Evolutionary conservation across 495 filamentous ascomycete genomes (phyloP).

Genomic region (Lineolata rhizophorae): DNA sequence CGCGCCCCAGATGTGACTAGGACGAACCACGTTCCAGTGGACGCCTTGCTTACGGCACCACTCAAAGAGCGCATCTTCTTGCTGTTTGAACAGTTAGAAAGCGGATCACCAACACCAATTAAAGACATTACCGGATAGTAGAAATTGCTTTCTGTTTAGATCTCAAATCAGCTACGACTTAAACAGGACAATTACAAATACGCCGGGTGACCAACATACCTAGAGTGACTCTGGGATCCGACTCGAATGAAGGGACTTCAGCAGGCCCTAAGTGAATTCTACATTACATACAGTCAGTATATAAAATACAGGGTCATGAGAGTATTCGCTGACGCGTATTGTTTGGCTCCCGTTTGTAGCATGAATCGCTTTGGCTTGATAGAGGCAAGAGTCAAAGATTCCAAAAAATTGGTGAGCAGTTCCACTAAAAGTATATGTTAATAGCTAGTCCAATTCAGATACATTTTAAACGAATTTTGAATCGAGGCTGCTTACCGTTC

Average conservation of each 20-base stretch:
- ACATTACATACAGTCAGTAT: slow-evolving; percentile 2
- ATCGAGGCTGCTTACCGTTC: slow-evolving; percentile 16
- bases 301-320: slow-evolving; percentile 1
- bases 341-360: slow-evolving; percentile 28
- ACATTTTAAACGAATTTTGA: no score
- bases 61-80: slow-evolving; percentile 23
- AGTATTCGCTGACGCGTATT: slow-evolving; percentile 19
- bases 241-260: slow-evolving; percentile 22
- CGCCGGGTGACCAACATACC: no score
- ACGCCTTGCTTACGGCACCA: slow-evolving; percentile 16
- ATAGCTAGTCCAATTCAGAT: background rate
- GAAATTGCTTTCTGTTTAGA: slow-evolving; percentile 30
- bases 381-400: slow-evolving; percentile 18
- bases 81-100: no score
- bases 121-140: no score
- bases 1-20: slow-evolving; percentile 26
- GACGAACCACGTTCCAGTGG: slow-evolving; percentile 21
- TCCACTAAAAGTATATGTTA: background rate
- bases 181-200: no score
- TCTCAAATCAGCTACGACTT: no score
- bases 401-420: slow-evolving; percentile 26
- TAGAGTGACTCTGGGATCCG: slow-evolving; percentile 20
- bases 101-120: no score
- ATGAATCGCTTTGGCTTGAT: slow-evolving; percentile 26
- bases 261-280: slow-evolving; percentile 26